phyloP scores from a whole-genome alignment of 257 asterid species.

The Jasminum sambac region DNA sequence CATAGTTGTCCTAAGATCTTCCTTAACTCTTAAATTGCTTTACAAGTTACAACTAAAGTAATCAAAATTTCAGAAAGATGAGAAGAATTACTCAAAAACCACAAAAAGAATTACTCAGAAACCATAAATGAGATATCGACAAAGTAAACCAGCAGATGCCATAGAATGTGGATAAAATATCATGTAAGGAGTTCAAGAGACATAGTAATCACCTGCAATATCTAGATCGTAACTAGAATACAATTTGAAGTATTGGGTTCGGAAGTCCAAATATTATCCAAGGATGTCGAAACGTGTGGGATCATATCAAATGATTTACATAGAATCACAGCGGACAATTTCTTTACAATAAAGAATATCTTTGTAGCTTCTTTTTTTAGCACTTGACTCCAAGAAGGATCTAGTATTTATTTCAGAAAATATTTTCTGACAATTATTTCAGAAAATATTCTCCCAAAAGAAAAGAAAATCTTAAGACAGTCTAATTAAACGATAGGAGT shows the following conservation, averaged over 20 bases:
- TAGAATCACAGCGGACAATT: not conserved
- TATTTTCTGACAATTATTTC: no score
- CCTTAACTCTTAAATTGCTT: slow-evolving; percentile 31
- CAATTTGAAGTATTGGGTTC: not conserved
- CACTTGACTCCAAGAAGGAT: not conserved
- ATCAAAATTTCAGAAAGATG: slow-evolving; percentile 7
- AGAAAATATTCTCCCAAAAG: not conserved
- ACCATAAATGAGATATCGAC: not conserved
- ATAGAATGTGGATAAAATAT: not conserved
- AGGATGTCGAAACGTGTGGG: not conserved
- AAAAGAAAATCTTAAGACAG: not conserved
- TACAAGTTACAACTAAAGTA: not conserved
- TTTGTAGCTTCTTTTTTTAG: not conserved
- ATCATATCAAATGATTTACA: not conserved
- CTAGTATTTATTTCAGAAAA: not conserved
- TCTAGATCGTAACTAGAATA: not conserved
- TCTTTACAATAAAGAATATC: not conserved
- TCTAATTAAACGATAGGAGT: not conserved
- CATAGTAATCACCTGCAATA: not conserved
- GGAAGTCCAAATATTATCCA: not conserved
- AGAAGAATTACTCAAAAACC: no score
- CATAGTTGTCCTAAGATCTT: slow-evolving; percentile 30
- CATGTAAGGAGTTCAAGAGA: not conserved
- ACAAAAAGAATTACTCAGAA: not conserved
- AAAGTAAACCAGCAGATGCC: not conserved